Base-by-base conservation (phyloP, 495 filamentous ascomycete genomes). In the Pyrenopolyporus hunteri region DNA sequence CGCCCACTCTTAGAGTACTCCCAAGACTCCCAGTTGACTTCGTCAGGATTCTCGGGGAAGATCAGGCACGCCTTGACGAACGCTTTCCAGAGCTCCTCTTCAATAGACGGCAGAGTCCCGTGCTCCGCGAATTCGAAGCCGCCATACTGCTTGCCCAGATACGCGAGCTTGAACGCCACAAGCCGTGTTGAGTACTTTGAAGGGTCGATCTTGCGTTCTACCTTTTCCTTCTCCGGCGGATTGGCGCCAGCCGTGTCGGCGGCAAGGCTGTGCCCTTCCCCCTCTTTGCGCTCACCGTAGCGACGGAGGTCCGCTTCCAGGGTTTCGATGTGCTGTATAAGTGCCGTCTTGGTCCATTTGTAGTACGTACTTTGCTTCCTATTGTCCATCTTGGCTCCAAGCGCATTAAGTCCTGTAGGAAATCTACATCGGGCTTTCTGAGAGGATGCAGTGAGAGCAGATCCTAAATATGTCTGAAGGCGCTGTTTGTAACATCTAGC, bases 1-100 rank as follows among this genome's bases (percentile, higher is more conserved):
- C 94, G 79, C 1, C 94, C 94, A 66, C 93, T 96, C 71, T 98
- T 98, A 1, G 89, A 90, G 73, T 97, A 98, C 42, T 95, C 88
- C 68, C 82, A 90, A 0, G 86, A 86, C 26, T 89, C 84, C 82
- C 90, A 96, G 69, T 89, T 87, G 31, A 83, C 71, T 37, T 79
- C 78, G 14, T 76, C 74, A 3, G 75, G 70, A 4, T 80, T 79
- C 11, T 83, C 77, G 2, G 93, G 91, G 53, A 87, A 86, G 50
- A 98, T 93, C 36, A 98, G 77, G 29, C 86, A 85, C 9, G 86
- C 85, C 67, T 88, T 91, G 39, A 85, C 82, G 49, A 98, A 72
- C 1, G 93, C 95, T 72, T 91, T 89, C 89, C 92, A 98, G 39
- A 98, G 69, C 68, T 88, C 86, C 70, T 96, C 93, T 75, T 98